A percentile compares a stretch with the other conserved stretches of the same genome.
phyloP scores from a whole-genome alignment of 1,284 basidiomycete species.

The Porphyrellus sp. region DNA sequence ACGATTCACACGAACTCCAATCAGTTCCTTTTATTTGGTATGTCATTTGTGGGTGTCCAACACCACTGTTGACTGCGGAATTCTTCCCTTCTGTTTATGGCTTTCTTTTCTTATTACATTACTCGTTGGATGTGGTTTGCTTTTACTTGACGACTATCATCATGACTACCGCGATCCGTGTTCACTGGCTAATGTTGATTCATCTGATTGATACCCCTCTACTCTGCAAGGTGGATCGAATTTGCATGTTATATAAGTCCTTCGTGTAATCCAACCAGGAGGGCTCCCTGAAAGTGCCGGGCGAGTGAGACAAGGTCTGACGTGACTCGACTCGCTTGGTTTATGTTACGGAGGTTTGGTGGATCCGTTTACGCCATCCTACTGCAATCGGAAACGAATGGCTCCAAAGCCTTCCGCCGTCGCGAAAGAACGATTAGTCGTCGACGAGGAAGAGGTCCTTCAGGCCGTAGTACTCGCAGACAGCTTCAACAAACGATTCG shows the following conservation, averaged over 20 bases:
- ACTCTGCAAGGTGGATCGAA: conserved; percentile 33
- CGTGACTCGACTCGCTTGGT: conserved; percentile 26
- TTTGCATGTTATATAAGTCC: conserved; percentile 52
- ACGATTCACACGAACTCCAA: conserved; percentile 55
- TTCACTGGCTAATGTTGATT: conserved; percentile 40
- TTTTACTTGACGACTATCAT: conserved; percentile 44
- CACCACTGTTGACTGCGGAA: conserved; percentile 37
- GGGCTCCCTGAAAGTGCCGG: conserved; percentile 17
- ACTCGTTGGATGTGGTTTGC: conserved; percentile 59
- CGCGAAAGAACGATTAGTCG: conserved; percentile 59
- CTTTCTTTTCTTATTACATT: conserved; percentile 47
- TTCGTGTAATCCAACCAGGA: conserved; percentile 53
- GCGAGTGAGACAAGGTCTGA: not conserved
- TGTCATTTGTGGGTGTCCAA: conserved; percentile 31
- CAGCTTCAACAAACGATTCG: conserved; percentile 91
- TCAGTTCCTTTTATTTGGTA: conserved; percentile 37
- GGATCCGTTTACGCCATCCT: not conserved
- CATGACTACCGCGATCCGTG: conserved; percentile 54
- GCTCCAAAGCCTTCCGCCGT: conserved; percentile 53
- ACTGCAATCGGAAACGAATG: conserved; percentile 40
- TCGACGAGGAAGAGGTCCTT: conserved; percentile 75
- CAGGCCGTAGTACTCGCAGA: conserved; percentile 94
- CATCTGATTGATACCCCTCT: conserved; percentile 39
- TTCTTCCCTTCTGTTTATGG: conserved; percentile 35
- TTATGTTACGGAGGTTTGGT: not conserved